Conservation (phyloP, 257 asterid genomes). For the Cruciata laevipes region DNA sequence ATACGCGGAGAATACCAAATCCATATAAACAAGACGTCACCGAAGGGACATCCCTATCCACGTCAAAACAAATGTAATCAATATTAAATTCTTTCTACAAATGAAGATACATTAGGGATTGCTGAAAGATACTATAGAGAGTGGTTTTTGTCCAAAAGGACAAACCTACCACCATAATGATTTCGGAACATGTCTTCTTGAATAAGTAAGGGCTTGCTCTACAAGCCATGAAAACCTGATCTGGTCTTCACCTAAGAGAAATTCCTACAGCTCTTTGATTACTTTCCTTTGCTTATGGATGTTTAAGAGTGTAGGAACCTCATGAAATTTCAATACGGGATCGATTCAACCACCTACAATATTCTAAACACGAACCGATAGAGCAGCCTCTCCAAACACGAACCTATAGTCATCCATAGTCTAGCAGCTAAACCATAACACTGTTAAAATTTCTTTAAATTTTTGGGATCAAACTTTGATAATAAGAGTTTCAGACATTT, state of each 20-base stretch:
- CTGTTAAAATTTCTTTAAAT: too few relatives aligned
- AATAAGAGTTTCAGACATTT: not conserved
- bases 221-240: not conserved
- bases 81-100: conserved; percentile 34
- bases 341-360: not conserved
- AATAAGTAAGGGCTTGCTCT: conserved; percentile 18
- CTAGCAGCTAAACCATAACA: too few relatives aligned
- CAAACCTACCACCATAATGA: conserved; percentile 55
- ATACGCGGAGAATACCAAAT: conserved; percentile 32
- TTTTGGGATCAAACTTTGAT: too few relatives aligned
- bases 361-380: not conserved
- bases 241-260: not conserved
- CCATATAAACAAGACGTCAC: conserved; percentile 50
- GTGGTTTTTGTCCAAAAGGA: conserved; percentile 37
- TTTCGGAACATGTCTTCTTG: conserved; percentile 33
- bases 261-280: not conserved
- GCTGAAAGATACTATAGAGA: conserved; percentile 36
- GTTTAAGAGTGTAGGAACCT: not conserved
- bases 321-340: not conserved
- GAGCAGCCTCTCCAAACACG: too few relatives aligned
- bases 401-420: too few relatives aligned
- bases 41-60: conserved; percentile 51
- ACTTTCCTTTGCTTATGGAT: not conserved
- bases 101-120: conserved; percentile 29
- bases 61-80: conserved; percentile 44